Evolutionary conservation across 768 basidiomycete genomes (phyloP).

Genomic region (Amanita subjunquillea): DNA sequence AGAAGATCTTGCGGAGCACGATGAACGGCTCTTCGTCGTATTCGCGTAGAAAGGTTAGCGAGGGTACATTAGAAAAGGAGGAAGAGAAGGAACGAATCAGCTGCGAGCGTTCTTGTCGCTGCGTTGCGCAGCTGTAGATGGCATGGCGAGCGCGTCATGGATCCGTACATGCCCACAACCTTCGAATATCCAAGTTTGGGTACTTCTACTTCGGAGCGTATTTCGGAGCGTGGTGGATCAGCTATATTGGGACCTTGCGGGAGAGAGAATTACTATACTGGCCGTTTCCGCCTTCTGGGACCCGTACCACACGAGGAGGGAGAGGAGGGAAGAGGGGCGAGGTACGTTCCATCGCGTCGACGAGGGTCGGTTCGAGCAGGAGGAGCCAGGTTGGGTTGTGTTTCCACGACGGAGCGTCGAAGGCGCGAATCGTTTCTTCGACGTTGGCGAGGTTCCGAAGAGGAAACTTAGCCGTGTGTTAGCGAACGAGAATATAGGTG

Average conservation of each 20-base stretch:
- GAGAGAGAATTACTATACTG: conserved; percentile 16
- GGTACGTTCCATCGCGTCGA: conserved; percentile 85
- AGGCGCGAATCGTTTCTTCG: conserved; percentile 73
- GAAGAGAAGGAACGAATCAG: conserved; percentile 26
- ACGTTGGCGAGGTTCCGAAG: conserved; percentile 84
- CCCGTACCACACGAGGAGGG: conserved; percentile 64
- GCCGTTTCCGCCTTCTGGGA: conserved; percentile 48
- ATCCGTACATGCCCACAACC: conserved; percentile 23
- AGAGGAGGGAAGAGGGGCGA: background rate
- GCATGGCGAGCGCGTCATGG: conserved; percentile 54
- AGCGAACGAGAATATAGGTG: no score
- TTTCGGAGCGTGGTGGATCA: conserved; percentile 40
- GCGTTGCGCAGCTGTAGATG: conserved; percentile 58
- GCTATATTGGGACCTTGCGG: background rate
- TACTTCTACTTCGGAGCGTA: conserved; percentile 23
- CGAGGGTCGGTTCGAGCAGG: conserved; percentile 78
- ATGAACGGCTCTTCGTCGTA: conserved; percentile 52
- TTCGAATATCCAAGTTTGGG: background rate
- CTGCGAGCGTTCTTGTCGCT: conserved; percentile 60
- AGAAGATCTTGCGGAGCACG: conserved; percentile 73
- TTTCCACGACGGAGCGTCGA: conserved; percentile 62
- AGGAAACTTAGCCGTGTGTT: conserved; percentile 32
- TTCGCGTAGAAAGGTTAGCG: conserved; percentile 8
- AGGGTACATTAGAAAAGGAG: background rate
- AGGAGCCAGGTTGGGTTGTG: conserved; percentile 80